These are phyloP conservation scores for Plantago lanceolata DNA, from an alignment of 305 asterid genomes.

Conservation along the genomic window DNA sequence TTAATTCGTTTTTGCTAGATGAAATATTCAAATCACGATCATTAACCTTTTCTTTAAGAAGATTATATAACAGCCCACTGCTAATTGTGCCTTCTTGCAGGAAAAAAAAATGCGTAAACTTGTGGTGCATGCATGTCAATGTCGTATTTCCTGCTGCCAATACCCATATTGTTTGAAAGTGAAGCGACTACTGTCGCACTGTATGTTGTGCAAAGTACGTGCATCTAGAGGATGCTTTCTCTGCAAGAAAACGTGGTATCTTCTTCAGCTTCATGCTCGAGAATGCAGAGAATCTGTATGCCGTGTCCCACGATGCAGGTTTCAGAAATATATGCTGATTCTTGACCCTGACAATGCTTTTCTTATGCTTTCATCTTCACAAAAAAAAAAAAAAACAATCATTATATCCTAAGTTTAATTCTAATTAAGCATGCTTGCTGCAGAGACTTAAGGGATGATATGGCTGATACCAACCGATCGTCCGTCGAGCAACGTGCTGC, in stretches of 20 bases:
- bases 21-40: too few species aligned
- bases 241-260: constrained; percentile 98
- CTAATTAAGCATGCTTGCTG: too few species aligned
- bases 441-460: too few species aligned
- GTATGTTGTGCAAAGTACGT: constrained; percentile 70
- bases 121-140: constrained; percentile 94
- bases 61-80: too few species aligned
- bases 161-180: constrained; percentile 94
- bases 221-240: constrained; percentile 87
- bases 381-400: too few species aligned
- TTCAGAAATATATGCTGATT: background rate
- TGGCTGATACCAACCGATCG: too few species aligned
- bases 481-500: too few species aligned
- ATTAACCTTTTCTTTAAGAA: too few species aligned
- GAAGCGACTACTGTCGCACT: constrained; percentile 96
- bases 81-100: constrained; percentile 53
- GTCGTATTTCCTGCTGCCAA: constrained; percentile 67
- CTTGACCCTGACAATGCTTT: background rate
- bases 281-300: constrained; percentile 90
- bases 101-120: constrained; percentile 95
- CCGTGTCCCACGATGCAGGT: constrained; percentile 98
- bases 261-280: constrained; percentile 95
- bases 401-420: too few species aligned
- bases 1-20: too few species aligned
- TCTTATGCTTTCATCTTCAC: constrained; percentile 3